Base-by-base conservation (phyloP, 345 rosid genomes). In the Crucihimalaya himalaica region DNA sequence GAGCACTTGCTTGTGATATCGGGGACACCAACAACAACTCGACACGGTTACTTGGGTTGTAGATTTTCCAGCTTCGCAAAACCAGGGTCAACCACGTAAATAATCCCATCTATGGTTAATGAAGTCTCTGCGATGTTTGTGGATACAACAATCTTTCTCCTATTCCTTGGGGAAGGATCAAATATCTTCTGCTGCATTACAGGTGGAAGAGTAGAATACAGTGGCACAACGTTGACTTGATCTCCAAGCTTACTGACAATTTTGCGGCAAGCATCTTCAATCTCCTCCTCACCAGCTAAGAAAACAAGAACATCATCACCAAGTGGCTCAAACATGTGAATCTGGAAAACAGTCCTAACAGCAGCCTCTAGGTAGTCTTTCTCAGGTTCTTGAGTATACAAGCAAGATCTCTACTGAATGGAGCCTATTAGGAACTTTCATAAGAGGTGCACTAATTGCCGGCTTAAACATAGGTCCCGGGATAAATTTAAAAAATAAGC, bases 41-140 rank as follows among this genome's bases (percentile, higher is more conserved):
- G 21, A 91, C 98, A 27, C 96, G 93, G 6, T 86, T 89, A 43
- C 95, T 77, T 47, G 98, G 98, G 63, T 94, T 88, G 66, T 94
- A 94, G 63, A 91, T 90, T 78, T 91, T 91, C 82, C 89, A n/a
- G 98, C 65, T 94, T 89, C 5, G 98, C 75, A 66, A 94, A 94
- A 35, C 98, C 97, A 6, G 98, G 98, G 70, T 94, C 98, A 73
- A 94, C 88, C 72, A 94, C 97, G 72, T 87, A 94, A 35, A 94
- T 92, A 46, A 94, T 94, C 32, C 98, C 98, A 82, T 94, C 98
- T 46, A 94, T 91, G 19, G 98, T 94, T 84, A 94, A 76, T 32
- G 98, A 94, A 35, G 98, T 94, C 80, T 94, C 98, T 3, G 98
- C 97, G 43, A 94, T 89, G 80, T 94, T 94, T 64, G 98, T 91